Percentiles rank a stretch among this genome's conserved stretches.
Evolutionary conservation across 2,329 filamentous ascomycete species (phyloP).

Genomic region (Didymella keratinophila): DNA sequence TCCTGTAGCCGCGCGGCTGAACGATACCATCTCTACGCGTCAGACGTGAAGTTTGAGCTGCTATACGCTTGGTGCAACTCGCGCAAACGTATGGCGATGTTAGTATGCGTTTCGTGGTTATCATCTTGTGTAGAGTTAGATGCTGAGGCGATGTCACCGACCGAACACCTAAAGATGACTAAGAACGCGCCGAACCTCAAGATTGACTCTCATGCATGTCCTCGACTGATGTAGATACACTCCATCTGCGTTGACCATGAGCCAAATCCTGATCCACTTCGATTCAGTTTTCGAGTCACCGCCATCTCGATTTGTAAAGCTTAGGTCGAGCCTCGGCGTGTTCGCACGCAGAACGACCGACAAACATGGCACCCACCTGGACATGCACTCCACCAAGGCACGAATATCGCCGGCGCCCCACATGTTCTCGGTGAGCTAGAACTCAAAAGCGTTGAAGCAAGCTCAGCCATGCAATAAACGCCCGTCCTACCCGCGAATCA

Average conservation of each 20-base stretch:
- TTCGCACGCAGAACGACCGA: conserved; percentile 12
- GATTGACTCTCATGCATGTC: not conserved
- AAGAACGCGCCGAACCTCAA: conserved; percentile 12
- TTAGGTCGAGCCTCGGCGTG: conserved; percentile 20
- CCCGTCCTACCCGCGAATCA: conserved; percentile 21
- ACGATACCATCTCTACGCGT: conserved; percentile 3
- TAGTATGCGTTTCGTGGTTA: conserved; percentile 24
- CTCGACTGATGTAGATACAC: no score
- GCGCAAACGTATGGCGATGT: conserved; percentile 35
- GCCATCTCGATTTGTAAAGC: conserved; percentile 19
- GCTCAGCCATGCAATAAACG: conserved; percentile 18
- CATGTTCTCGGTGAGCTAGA: conserved; percentile 21
- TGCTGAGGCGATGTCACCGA: conserved; percentile 18
- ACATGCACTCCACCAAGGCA: conserved; percentile 20
- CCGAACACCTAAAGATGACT: conserved; percentile 25
- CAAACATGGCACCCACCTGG: conserved; percentile 16
- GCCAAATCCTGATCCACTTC: not conserved
- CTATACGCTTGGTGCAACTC: conserved; percentile 36
- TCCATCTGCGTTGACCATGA: no score
- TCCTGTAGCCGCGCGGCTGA: conserved; percentile 16
- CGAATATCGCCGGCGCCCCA: conserved; percentile 20
- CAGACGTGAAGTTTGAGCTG: conserved; percentile 3
- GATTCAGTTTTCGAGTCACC: not conserved
- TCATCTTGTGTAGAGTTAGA: conserved; percentile 34
- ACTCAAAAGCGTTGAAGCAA: conserved; percentile 14